A percentile compares a stretch with the other conserved stretches of the same genome.
Evolutionary conservation across 2,329 filamentous ascomycete genomes (phyloP).

Genomic region (Colletotrichum scovillei): DNA sequence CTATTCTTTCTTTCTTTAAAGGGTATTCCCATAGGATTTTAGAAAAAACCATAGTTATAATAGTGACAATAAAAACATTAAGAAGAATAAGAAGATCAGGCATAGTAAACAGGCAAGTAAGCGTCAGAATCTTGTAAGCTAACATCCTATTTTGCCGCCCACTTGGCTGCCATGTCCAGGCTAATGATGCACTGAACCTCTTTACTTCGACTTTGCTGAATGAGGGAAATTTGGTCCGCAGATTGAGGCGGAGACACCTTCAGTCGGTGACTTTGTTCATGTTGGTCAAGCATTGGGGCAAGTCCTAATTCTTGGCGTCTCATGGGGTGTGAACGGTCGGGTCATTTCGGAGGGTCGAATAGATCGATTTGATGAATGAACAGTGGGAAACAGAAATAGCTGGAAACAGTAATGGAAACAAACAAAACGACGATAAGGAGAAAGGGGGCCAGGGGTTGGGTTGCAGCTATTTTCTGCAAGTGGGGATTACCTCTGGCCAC

Average conservation of each 20-base stretch:
- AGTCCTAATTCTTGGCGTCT: constrained; percentile 24
- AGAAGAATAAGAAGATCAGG: too few relatives aligned
- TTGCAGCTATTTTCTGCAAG: constrained; percentile 20
- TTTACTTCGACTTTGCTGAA: not conserved
- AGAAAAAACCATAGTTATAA: too few relatives aligned
- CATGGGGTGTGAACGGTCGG: constrained; percentile 15
- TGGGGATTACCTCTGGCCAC: not conserved
- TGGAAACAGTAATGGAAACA: constrained; percentile 3
- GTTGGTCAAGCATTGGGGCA: not conserved
- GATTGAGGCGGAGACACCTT: not conserved
- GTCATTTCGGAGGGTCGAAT: constrained; percentile 1
- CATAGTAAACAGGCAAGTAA: too few relatives aligned
- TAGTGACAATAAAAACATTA: too few relatives aligned
- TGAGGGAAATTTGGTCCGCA: constrained; percentile 10
- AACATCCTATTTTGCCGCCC: too few relatives aligned
- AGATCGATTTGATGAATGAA: not conserved
- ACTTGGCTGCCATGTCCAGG: not conserved
- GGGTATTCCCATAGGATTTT: too few relatives aligned
- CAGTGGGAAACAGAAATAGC: constrained; percentile 19
- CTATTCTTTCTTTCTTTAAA: too few relatives aligned
- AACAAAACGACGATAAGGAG: not conserved
- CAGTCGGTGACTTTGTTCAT: not conserved
- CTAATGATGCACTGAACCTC: not conserved
- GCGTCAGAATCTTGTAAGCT: too few relatives aligned
- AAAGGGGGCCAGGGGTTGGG: not conserved